Evolutionary conservation across 1,139 yeast genomes (phyloP).

Genomic region (Meyerozyma carpophila): DNA sequence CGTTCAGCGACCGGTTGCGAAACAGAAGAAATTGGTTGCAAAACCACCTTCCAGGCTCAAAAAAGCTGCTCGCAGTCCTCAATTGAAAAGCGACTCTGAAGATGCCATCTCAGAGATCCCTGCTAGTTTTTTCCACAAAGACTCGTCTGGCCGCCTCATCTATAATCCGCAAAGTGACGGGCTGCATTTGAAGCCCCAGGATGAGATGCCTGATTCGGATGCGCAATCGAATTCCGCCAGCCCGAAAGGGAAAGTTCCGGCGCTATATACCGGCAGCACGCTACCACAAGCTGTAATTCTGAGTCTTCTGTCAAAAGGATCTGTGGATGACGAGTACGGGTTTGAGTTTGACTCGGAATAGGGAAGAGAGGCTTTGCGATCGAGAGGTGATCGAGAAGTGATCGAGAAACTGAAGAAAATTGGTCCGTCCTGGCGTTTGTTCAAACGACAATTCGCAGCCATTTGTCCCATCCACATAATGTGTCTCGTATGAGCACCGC

Average conservation of each 20-base stretch:
- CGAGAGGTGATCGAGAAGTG: not conserved
- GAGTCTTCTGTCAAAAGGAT: not conserved
- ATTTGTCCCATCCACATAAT: no score
- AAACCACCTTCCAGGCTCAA: no score
- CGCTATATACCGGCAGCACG: not conserved
- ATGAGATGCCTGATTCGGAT: not conserved
- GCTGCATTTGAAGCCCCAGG: not conserved
- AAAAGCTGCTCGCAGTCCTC: no score
- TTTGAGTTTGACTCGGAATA: conserved; percentile 1
- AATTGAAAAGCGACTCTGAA: not conserved
- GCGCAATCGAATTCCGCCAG: not conserved
- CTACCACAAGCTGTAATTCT: not conserved
- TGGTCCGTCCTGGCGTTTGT: no score
- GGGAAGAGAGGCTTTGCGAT: not conserved
- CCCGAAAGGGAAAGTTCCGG: not conserved
- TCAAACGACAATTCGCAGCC: no score
- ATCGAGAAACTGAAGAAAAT: no score
- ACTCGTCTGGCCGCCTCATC: not conserved
- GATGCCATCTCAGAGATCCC: not conserved
- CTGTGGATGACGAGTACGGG: not conserved
- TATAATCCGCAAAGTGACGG: not conserved
- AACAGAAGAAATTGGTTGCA: no score
- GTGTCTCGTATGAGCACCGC: no score
- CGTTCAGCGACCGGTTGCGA: no score
- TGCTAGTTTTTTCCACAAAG: not conserved